Evolutionary conservation across 2,329 filamentous ascomycete species (phyloP).

Genomic region (Aspergillus melleus): DNA sequence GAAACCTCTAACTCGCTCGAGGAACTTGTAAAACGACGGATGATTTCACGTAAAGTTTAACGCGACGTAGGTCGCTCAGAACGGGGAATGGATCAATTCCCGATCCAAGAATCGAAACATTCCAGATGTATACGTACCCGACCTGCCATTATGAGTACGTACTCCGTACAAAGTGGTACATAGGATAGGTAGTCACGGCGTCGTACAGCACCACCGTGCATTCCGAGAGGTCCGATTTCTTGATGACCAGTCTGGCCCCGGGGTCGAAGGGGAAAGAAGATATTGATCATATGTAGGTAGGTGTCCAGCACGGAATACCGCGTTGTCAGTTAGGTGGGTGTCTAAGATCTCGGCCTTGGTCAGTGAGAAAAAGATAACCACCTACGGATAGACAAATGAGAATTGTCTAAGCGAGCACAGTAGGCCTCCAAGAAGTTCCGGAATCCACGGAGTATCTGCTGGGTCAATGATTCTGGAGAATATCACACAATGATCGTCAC

Average conservation of each 20-base stretch:
- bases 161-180: not conserved
- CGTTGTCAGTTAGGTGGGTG: not conserved
- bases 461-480: not conserved
- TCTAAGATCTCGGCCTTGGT: not conserved
- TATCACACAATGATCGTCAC: not conserved
- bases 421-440: not conserved
- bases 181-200: not conserved
- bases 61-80: not conserved
- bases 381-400: not conserved
- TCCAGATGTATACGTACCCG: not conserved
- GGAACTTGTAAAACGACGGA: not conserved
- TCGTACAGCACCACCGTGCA: not conserved
- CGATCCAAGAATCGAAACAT: not conserved
- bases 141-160: not conserved
- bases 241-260: not conserved
- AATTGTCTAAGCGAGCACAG: not conserved
- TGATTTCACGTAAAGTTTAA: not conserved
- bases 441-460: not conserved
- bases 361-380: not conserved
- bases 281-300: not conserved
- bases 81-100: not conserved
- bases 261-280: not conserved
- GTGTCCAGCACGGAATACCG: not conserved
- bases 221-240: constrained; percentile 9
- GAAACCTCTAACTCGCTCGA: not conserved